These are phyloP conservation scores for Coemansia sp. DNA, from an alignment of 192 early-diverging fungal species.

Conservation along the genomic window DNA sequence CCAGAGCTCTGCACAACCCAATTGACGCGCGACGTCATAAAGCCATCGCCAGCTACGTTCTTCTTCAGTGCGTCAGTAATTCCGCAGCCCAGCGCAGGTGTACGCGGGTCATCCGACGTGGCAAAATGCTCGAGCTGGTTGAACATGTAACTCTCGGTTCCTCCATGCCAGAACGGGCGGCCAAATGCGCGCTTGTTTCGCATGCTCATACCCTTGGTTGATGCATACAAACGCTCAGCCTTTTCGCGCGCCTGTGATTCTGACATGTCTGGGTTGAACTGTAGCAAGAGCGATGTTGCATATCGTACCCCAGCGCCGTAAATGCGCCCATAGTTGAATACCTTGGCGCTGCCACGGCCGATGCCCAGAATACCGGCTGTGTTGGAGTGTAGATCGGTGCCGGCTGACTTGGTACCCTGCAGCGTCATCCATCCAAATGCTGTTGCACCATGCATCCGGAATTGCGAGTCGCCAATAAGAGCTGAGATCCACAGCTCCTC, in stretches of 20 bases:
- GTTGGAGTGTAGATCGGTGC: slow-evolving; percentile 91
- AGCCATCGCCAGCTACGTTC: slow-evolving; percentile 59
- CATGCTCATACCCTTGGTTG: slow-evolving; percentile 79
- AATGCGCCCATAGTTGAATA: slow-evolving; percentile 94
- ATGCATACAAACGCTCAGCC: slow-evolving; percentile 69
- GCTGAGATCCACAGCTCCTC: slow-evolving; percentile 98
- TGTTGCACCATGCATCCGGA: slow-evolving; percentile 87
- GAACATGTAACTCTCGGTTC: slow-evolving; percentile 93
- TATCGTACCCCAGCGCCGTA: slow-evolving; percentile 91
- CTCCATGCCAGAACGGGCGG: slow-evolving; percentile 79
- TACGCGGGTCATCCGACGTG: slow-evolving; percentile 65
- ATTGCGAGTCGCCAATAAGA: slow-evolving; percentile 90
- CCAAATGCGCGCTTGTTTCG: slow-evolving; percentile 27
- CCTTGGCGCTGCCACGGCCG: slow-evolving; percentile 83
- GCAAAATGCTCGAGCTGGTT: slow-evolving; percentile 87
- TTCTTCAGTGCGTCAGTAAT: slow-evolving; percentile 85
- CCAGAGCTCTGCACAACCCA: slow-evolving; percentile 99
- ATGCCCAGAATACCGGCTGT: slow-evolving; percentile 88
- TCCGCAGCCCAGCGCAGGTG: slow-evolving; percentile 82
- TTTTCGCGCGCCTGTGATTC: slow-evolving; percentile 62
- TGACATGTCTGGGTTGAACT: slow-evolving; percentile 74
- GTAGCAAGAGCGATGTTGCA: slow-evolving; percentile 74
- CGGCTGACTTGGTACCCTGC: slow-evolving; percentile 85
- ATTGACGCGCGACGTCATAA: slow-evolving; percentile 86
- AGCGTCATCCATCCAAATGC: slow-evolving; percentile 98